A percentile compares a stretch with the other conserved stretches of the same genome.
Evolutionary conservation across 371 early-diverging fungal genomes (phyloP).

Genomic region (Syncephalis plumigaleata): DNA sequence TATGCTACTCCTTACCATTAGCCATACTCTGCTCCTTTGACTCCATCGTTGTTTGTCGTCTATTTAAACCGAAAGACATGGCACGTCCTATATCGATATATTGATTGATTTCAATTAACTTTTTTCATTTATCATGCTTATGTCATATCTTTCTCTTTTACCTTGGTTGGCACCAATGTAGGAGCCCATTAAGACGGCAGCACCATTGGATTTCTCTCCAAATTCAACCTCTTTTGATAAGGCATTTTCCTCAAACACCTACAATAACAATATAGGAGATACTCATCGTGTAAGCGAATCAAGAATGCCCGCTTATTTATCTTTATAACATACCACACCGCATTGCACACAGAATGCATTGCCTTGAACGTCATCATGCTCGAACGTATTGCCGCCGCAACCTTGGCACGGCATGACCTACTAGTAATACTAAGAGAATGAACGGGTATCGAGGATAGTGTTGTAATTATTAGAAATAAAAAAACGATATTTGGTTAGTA

Average conservation of each 20-base stretch:
- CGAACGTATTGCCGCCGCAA: conserved; percentile 30
- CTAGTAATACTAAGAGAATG: neutral
- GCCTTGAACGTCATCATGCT: conserved; percentile 29
- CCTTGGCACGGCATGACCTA: conserved; percentile 20
- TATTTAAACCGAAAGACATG: conserved; percentile 12
- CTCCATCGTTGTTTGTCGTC: conserved; percentile 13
- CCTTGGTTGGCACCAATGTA: conserved; percentile 37
- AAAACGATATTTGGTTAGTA: too few relatives aligned
- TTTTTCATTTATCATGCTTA: too few relatives aligned
- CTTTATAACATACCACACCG: too few relatives aligned
- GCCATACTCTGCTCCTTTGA: conserved; percentile 23
- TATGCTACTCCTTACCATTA: conserved; percentile 10
- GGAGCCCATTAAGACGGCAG: conserved; percentile 69
- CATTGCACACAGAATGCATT: too few relatives aligned
- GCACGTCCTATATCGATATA: conserved; percentile 10
- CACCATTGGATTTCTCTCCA: conserved; percentile 71
- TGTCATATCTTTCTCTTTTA: too few relatives aligned
- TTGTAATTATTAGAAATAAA: too few relatives aligned
- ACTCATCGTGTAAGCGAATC: too few relatives aligned
- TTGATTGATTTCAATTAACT: too few relatives aligned
- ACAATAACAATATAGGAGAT: neutral
- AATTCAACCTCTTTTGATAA: conserved; percentile 93
- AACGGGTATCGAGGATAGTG: too few relatives aligned
- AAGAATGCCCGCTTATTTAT: too few relatives aligned
- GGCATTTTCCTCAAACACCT: conserved; percentile 94